Conservation (phyloP, 306 rosid species). For the Fagus sylvatica region DNA sequence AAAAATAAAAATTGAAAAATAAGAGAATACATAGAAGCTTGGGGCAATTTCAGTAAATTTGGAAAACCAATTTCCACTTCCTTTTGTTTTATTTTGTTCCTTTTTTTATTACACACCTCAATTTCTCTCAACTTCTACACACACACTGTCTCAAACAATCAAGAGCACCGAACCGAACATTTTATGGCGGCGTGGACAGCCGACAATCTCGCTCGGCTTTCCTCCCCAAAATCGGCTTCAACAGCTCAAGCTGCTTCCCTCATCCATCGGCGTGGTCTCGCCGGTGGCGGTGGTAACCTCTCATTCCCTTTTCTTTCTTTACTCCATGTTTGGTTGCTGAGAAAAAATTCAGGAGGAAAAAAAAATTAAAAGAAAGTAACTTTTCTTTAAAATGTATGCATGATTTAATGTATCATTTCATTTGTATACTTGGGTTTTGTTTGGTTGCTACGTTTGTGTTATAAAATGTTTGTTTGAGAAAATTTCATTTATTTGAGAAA, state of each 20-base stretch:
- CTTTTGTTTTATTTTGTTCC: no score
- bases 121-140: constrained; percentile 21
- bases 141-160: not conserved
- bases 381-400: not conserved
- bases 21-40: no score
- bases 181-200: constrained; percentile 54
- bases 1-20: no score
- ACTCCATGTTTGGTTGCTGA: not conserved
- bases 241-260: constrained; percentile 29
- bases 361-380: not conserved
- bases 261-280: constrained; percentile 51
- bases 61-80: no score
- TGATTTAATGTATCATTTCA: not conserved
- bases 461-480: no score
- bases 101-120: no score
- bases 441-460: not conserved
- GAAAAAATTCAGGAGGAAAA: no score
- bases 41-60: no score
- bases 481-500: not conserved
- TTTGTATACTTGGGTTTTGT: no score
- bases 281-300: constrained; percentile 42
- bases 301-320: not conserved
- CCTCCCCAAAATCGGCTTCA: constrained; percentile 34
- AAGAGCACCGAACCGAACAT: constrained; percentile 7
- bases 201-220: constrained; percentile 31